phyloP scores from a whole-genome alignment of 257 asterid species.

The Pogostemon cablin region DNA sequence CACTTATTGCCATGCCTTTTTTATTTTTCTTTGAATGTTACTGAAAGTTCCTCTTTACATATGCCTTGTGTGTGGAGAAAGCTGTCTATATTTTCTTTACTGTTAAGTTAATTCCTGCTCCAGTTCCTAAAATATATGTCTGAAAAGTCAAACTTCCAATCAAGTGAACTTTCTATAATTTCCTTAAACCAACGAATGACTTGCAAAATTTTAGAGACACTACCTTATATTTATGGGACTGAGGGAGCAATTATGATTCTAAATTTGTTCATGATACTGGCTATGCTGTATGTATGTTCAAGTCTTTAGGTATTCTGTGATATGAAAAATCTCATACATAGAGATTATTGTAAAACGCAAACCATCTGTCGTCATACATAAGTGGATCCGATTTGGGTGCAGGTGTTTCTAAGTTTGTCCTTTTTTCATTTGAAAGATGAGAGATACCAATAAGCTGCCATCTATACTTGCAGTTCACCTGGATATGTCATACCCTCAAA shows the following conservation, averaged over 20 bases:
- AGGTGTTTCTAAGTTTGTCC: not conserved
- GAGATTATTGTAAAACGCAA: not conserved
- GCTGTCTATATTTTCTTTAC: too few relatives aligned
- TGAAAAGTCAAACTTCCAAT: too few relatives aligned
- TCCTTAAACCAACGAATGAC: too few relatives aligned
- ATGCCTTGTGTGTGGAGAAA: too few relatives aligned
- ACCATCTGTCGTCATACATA: conserved; percentile 4
- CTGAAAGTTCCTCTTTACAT: not conserved
- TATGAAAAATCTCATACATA: not conserved
- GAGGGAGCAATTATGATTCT: too few relatives aligned
- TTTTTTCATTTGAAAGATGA: conserved; percentile 15
- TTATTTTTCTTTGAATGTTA: not conserved
- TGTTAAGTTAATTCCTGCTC: too few relatives aligned
- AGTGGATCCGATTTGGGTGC: not conserved
- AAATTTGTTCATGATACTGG: not conserved
- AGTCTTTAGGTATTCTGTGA: not conserved
- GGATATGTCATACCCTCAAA: conserved; percentile 49
- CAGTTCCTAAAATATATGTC: too few relatives aligned
- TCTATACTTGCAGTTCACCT: conserved; percentile 38
- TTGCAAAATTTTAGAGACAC: too few relatives aligned
- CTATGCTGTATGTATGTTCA: not conserved
- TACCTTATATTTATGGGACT: too few relatives aligned
- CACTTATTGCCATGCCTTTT: not conserved
- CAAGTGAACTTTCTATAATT: too few relatives aligned
- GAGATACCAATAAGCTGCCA: conserved; percentile 15